These are phyloP conservation scores for Escovopsis sp. DNA, from an alignment of 2,329 filamentous ascomycete species.

Conservation along the genomic window DNA sequence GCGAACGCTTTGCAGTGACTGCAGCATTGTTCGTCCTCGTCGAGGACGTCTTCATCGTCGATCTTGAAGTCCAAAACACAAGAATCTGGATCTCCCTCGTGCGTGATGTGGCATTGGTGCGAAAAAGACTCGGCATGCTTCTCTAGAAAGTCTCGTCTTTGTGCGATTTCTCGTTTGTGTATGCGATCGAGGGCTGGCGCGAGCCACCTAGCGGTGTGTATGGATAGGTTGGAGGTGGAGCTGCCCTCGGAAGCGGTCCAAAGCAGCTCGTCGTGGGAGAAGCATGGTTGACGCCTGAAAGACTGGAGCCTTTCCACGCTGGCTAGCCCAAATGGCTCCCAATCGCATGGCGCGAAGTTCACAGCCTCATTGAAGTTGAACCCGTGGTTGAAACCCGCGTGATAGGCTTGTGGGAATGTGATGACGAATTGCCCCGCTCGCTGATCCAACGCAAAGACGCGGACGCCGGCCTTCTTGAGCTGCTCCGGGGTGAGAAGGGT, in stretches of 20 bases:
- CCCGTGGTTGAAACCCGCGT: conserved; percentile 94
- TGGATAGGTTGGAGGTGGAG: conserved; percentile 46
- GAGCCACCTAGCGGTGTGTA: conserved; percentile 90
- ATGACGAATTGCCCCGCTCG: conserved; percentile 90
- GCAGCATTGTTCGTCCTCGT: conserved; percentile 93
- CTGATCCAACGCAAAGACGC: conserved; percentile 91
- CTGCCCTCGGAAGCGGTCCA: conserved; percentile 78
- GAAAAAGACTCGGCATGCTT: conserved; percentile 42
- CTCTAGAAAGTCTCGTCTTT: conserved; percentile 52
- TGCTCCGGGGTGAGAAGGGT: conserved; percentile 89
- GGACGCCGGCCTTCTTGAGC: conserved; percentile 78
- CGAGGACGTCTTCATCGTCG: conserved; percentile 60
- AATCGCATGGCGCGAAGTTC: conserved; percentile 89
- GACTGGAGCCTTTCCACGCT: conserved; percentile 76
- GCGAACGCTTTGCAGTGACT: conserved; percentile 82
- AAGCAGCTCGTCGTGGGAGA: conserved; percentile 89
- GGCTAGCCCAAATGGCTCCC: conserved; percentile 80
- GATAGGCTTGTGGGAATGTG: conserved; percentile 92
- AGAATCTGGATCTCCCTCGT: conserved; percentile 29
- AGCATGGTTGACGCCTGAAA: conserved; percentile 86
- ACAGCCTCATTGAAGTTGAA: conserved; percentile 99
- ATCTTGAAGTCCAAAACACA: conserved; percentile 49
- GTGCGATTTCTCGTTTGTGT: conserved; percentile 52
- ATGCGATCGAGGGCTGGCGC: conserved; percentile 73
- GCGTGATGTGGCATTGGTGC: conserved; percentile 34